Conservation (phyloP, 2,329 filamentous ascomycete genomes). For the Coniella vitis region DNA sequence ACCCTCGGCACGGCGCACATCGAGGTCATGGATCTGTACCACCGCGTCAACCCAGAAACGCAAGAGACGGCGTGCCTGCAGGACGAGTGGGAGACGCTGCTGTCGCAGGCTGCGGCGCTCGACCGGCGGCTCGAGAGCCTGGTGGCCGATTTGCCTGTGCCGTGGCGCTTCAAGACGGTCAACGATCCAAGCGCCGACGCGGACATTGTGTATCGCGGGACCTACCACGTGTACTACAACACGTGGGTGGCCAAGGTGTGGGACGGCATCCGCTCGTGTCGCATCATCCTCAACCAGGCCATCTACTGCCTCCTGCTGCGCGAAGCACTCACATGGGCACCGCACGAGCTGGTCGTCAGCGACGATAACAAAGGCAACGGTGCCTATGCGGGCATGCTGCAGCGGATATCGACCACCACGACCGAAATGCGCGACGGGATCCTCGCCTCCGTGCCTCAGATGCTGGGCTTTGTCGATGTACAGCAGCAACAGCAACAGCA, state of each 20-base stretch:
- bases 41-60: background rate
- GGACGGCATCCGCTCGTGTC: slow-evolving; percentile 9
- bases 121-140: slow-evolving; percentile 4
- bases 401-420: background rate
- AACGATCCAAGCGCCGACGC: background rate
- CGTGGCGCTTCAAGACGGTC: slow-evolving; percentile 5
- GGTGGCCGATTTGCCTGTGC: background rate
- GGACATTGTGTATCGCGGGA: background rate
- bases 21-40: slow-evolving; percentile 12
- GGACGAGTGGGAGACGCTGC: slow-evolving; percentile 3
- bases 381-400: background rate
- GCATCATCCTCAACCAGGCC: slow-evolving; percentile 7
- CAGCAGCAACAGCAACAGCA: too few species aligned
- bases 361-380: background rate
- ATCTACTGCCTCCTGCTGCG: slow-evolving; percentile 6
- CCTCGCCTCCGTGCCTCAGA: slow-evolving; percentile 10
- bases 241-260: slow-evolving; percentile 8
- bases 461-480: slow-evolving; percentile 9
- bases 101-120: slow-evolving; percentile 5
- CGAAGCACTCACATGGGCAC: slow-evolving; percentile 6
- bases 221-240: slow-evolving; percentile 10
- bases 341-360: background rate
- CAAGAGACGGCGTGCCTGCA: background rate
- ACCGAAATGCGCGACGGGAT: slow-evolving; percentile 4
- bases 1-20: slow-evolving; percentile 8